Conservation (phyloP, 2,329 filamentous ascomycete genomes). For the Sporothrix protearum region DNA sequence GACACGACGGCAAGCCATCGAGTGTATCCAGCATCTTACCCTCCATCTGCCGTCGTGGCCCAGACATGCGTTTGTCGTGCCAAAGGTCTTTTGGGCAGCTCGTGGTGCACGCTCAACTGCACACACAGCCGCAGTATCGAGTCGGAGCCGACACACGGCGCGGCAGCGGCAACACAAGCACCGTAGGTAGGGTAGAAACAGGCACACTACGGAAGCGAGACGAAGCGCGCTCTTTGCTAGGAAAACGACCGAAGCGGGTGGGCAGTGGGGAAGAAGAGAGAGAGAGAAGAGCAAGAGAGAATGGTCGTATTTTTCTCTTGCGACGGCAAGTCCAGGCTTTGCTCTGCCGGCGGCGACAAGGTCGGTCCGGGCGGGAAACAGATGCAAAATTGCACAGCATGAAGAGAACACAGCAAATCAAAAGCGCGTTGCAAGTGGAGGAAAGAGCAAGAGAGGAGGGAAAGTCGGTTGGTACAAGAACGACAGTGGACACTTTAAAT, state of each 20-base stretch:
- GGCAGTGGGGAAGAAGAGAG: too few species aligned
- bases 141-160: constrained; percentile 2
- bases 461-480: background rate
- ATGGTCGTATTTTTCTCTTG: background rate
- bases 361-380: background rate
- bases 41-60: background rate
- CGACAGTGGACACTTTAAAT: background rate
- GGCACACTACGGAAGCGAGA: background rate
- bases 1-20: too few species aligned
- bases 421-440: background rate
- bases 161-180: background rate
- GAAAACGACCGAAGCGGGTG: background rate
- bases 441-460: background rate
- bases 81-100: too few species aligned
- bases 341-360: background rate
- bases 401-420: background rate
- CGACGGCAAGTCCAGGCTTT: background rate
- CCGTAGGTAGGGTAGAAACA: background rate
- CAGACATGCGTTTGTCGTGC: background rate
- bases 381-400: background rate
- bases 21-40: background rate
- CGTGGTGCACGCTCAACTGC: constrained; percentile 2
- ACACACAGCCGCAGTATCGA: constrained; percentile 4
- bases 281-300: too few species aligned
- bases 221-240: background rate